Base-by-base conservation (phyloP, 208 protist species). In the Trypanosoma boissoni region DNA sequence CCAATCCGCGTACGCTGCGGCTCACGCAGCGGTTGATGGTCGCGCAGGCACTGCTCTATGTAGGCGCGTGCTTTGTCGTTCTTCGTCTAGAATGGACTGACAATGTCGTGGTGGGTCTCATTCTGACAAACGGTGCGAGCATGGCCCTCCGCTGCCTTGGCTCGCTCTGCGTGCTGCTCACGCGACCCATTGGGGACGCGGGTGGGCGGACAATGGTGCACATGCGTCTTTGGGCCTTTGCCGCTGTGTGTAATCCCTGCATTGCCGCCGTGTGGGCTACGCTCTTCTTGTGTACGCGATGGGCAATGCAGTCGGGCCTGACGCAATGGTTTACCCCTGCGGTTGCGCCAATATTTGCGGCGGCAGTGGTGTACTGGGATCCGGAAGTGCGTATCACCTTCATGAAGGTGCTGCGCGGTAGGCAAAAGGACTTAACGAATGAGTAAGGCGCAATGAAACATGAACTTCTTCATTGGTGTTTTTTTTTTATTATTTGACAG, bases 21-120 rank as follows among this genome's bases (percentile, higher is more conserved):
- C 74, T 79, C 3, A 58, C 71, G 26, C 80, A 91, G 66, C 54
- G 43, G 18, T 68, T 60, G 42, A 83, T 87, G 74, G 21, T 91
- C 2, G 67, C 48, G 14, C 58, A 80, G 48, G 75, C 85, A 3
- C 39, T 68, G 10, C 9, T 89, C 36, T 91, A 89, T 70, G 68
- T 83, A 3, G 28, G 42, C 3, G 54, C 50, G 16, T 92, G 88
- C 67, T 88, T 79, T 34, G 52, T 70, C 1, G 64, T 82, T 21
- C 56, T 70, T 29, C 59, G 78, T 37, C 55, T 63, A 34, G 21
- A 32, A 8, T 50, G 42, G 46, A 31, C 49, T 1, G 60, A 34
- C 10, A 64, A 66, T 10, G 60, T 45, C 48, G 64, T 27, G 56
- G 57, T 32, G 42, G 66, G 41, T 24, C 61, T 91, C 23, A 74